A percentile compares a stretch with the other conserved stretches of the same genome.
phyloP scores from a whole-genome alignment of 1,284 basidiomycete genomes.

The Irpex rosettiformis region DNA sequence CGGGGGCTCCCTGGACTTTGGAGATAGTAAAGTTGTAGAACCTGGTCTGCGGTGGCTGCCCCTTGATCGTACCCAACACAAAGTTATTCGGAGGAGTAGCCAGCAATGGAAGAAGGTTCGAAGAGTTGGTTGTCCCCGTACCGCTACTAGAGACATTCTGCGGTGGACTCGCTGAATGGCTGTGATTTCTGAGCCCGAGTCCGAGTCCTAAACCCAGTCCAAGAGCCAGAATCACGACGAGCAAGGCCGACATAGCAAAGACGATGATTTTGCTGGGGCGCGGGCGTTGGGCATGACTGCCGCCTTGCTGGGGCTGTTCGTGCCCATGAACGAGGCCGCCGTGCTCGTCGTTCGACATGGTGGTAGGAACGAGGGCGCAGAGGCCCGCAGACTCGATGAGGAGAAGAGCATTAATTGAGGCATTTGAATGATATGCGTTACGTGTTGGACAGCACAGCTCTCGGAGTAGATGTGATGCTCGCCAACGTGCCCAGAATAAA shows the following conservation, averaged over 20 bases:
- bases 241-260: conserved; percentile 9
- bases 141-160: too few relatives aligned
- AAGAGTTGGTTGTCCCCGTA: background rate
- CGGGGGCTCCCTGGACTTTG: conserved; percentile 31
- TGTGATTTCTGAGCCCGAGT: conserved; percentile 17
- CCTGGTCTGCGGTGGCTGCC: conserved; percentile 31
- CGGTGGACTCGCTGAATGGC: background rate
- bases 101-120: conserved; percentile 15
- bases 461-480: too few relatives aligned
- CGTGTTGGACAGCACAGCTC: too few relatives aligned
- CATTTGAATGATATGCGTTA: too few relatives aligned
- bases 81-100: conserved; percentile 23
- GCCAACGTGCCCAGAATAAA: too few relatives aligned
- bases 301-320: background rate
- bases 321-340: background rate
- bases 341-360: background rate
- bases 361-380: background rate
- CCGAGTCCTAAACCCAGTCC: conserved; percentile 36
- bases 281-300: background rate
- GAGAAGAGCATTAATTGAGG: too few relatives aligned
- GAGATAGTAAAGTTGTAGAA: conserved; percentile 33
- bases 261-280: background rate
- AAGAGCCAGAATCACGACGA: conserved; percentile 23
- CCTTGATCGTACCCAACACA: conserved; percentile 23
- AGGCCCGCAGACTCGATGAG: too few relatives aligned